These are phyloP conservation scores for Penicillium lividum DNA, from an alignment of 495 filamentous ascomycete species.

Conservation along the genomic window DNA sequence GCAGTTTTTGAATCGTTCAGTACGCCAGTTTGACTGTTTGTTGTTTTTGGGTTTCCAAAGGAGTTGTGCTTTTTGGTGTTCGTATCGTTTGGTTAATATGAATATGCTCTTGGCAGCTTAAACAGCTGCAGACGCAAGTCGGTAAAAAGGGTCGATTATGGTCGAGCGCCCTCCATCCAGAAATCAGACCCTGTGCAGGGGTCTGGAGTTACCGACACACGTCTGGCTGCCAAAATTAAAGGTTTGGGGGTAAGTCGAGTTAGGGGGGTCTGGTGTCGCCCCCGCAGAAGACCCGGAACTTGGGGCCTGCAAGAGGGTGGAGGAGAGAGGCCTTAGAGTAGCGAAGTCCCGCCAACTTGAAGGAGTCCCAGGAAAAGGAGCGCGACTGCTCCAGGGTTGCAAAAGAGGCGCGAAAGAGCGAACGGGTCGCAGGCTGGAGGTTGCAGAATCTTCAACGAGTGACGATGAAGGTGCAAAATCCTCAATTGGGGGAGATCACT, in stretches of 20 bases:
- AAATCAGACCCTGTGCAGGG: conserved; percentile 50
- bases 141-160: conserved; percentile 36
- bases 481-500: conserved; percentile 9
- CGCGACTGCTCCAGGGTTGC: conserved; percentile 41
- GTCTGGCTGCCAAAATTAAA: conserved; percentile 42
- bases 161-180: conserved; percentile 44
- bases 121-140: conserved; percentile 35
- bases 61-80: conserved; percentile 13
- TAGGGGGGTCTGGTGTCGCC: conserved; percentile 98
- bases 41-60: conserved; percentile 6
- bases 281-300: conserved; percentile 88
- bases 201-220: conserved; percentile 48
- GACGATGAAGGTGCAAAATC: conserved; percentile 5
- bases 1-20: not conserved
- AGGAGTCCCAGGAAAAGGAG: conserved; percentile 51
- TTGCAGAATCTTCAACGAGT: conserved; percentile 15
- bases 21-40: conserved; percentile 22
- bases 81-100: not conserved
- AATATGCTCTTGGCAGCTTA: conserved; percentile 22
- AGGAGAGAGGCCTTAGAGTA: conserved; percentile 74
- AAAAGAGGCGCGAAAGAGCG: conserved; percentile 8
- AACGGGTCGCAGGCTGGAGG: conserved; percentile 10
- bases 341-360: conserved; percentile 97
- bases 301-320: conserved; percentile 91
- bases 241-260: conserved; percentile 55